phyloP scores from a whole-genome alignment of 2,329 filamentous ascomycete species.

The Fusarium sp. region DNA sequence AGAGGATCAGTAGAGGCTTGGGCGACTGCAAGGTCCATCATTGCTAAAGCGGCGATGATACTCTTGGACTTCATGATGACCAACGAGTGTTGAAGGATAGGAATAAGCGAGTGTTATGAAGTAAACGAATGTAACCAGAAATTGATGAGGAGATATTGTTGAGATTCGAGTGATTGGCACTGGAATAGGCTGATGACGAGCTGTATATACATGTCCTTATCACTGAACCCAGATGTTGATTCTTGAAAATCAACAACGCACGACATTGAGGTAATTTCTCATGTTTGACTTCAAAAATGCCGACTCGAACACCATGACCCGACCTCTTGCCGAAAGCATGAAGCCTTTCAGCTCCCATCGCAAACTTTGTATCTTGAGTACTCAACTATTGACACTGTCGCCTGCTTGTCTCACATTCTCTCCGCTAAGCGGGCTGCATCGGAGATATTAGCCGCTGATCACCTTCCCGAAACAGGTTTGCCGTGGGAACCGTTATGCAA shows the following conservation, averaged over 20 bases:
- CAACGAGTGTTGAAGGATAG: background rate
- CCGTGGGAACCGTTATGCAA: background rate
- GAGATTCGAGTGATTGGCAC: background rate
- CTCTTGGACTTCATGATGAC: background rate
- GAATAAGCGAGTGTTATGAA: background rate
- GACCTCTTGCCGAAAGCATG: background rate
- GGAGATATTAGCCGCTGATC: background rate
- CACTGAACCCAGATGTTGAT: rapidly evolving
- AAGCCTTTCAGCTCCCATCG: background rate
- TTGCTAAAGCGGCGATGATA: background rate
- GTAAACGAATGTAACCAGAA: background rate
- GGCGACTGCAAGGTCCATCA: background rate
- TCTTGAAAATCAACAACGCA: background rate
- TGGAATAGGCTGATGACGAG: background rate
- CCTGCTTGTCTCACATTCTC: background rate
- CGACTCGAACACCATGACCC: background rate
- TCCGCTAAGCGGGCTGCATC: background rate
- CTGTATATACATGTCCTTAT: background rate
- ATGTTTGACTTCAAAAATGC: background rate
- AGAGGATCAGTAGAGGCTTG: background rate
- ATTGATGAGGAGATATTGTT: background rate
- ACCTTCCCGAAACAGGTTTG: background rate
- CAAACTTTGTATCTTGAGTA: background rate
- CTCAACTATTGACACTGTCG: background rate
- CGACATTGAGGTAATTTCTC: background rate